Evolutionary conservation across 2,329 filamentous ascomycete species (phyloP).

Genomic region (Penicillium sp.): DNA sequence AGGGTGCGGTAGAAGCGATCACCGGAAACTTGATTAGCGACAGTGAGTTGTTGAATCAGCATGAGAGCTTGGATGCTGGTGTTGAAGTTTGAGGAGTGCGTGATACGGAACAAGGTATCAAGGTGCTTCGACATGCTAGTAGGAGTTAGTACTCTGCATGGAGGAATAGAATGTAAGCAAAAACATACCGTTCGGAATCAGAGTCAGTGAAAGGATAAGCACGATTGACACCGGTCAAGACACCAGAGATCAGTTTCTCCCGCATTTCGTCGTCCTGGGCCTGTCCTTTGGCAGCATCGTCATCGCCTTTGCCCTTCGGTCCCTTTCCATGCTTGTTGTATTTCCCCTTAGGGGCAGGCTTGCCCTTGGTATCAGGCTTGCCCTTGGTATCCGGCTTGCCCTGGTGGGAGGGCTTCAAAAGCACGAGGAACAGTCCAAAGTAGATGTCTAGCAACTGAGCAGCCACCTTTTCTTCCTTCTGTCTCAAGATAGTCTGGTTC

Average conservation of each 20-base stretch:
- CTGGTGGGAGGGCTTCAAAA: conserved; percentile 62
- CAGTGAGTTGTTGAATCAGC: conserved; percentile 87
- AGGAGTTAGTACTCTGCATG: not conserved
- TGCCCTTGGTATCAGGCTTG: conserved; percentile 51
- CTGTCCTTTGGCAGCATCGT: conserved; percentile 33
- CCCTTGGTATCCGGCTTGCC: conserved; percentile 25
- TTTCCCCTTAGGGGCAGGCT: conserved; percentile 38
- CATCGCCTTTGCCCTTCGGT: conserved; percentile 49
- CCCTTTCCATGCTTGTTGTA: conserved; percentile 52
- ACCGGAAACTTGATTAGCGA: conserved; percentile 73
- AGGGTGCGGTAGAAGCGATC: conserved; percentile 94
- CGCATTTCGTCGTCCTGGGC: conserved; percentile 65
- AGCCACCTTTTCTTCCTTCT: conserved; percentile 76
- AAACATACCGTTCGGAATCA: conserved; percentile 67
- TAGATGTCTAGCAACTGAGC: conserved; percentile 84
- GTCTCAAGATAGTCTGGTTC: conserved; percentile 91
- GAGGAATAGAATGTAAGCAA: not conserved
- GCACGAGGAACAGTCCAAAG: conserved; percentile 79
- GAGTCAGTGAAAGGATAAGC: conserved; percentile 88
- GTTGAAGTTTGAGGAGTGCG: conserved; percentile 98
- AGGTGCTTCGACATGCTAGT: conserved; percentile 68
- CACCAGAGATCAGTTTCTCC: conserved; percentile 88
- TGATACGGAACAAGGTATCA: conserved; percentile 91
- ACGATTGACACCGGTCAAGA: conserved; percentile 91
- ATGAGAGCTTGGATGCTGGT: conserved; percentile 94